Percentiles rank a stretch among this genome's conserved stretches.
Conservation (phyloP, 2,329 filamentous ascomycete species). For the Chaetothyriales sp. region DNA sequence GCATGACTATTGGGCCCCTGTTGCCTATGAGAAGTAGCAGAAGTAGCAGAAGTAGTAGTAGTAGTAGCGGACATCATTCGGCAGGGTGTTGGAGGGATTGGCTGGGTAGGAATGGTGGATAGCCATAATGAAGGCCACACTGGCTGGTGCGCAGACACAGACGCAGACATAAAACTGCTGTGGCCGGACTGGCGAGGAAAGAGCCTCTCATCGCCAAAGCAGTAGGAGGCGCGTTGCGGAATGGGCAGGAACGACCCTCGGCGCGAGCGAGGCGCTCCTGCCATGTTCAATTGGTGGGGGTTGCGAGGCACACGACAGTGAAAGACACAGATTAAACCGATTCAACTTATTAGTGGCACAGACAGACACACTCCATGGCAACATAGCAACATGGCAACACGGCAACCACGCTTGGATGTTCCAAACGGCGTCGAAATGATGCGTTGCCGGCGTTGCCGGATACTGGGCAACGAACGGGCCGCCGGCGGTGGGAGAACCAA, state of each 20-base stretch:
- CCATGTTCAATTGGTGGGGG: not conserved
- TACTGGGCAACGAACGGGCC: not conserved
- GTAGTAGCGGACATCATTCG: not conserved
- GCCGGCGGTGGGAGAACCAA: not conserved
- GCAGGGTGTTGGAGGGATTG: not conserved
- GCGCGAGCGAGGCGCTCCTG: not conserved
- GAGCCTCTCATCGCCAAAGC: not conserved
- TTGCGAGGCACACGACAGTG: too few relatives aligned
- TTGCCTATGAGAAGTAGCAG: not conserved
- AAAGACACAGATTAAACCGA: not conserved
- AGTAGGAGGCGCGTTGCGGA: not conserved
- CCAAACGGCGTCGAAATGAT: not conserved
- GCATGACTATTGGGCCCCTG: not conserved
- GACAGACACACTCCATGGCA: not conserved
- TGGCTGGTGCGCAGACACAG: not conserved
- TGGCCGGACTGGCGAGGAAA: not conserved
- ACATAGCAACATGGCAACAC: too few relatives aligned
- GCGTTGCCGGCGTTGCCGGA: not conserved
- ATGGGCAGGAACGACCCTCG: not conserved
- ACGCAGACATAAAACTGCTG: not conserved
- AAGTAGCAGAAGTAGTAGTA: too few relatives aligned
- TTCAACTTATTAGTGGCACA: not conserved
- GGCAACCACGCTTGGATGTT: not conserved
- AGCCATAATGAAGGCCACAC: not conserved
- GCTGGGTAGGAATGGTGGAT: not conserved